Base-by-base conservation (phyloP, 805 yeast species). In the Scheffersomyces spartinae region DNA sequence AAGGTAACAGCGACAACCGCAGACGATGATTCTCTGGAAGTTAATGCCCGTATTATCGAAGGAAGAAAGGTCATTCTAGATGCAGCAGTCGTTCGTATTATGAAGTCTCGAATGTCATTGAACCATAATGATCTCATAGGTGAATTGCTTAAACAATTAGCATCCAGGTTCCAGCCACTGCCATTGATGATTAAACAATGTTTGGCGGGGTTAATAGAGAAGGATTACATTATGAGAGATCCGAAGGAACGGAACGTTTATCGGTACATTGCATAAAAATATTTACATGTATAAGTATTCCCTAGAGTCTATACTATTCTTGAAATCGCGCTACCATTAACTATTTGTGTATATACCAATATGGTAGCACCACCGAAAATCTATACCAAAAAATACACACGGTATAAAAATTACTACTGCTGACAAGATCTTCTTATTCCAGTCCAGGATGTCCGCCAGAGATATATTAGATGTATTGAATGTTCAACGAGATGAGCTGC, bases 1-100 rank as follows among this genome's bases (percentile, higher is more conserved):
- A 18, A 11, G 3, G 13, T 21, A 17, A 27, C 27, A 9, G 46
- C 53, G 6, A 64, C 60, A 26, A 43, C 52, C 3, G 83, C 71
- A 33, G 63, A 62, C 23, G 78, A 71, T 18, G 81, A 74, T 36
- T 49, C 66, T 7, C 52, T 54, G 10, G 64, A 63, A 27, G 76
- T 81, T 0, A 52, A 74, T 45, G 63, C 63, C n/a, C 52, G 60
- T 18, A 58, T 83, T 16, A 64, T 65, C 20, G 76, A 69, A 36
- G 72, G 83, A 4, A 61, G 94, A 30, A 63, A 71, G 31, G 62
- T 64, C 28, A 81, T 76, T 40, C 58, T 79, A 3, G 91, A 82
- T 43, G 94, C 95, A 1, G 91, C 93, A 0, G 68, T 85, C 29
- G 94, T 85, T 4, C 63, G 95, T 26, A 71, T 77, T n/a, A 75